Evolutionary conservation across 148 eudicot genomes (phyloP).

Genomic region (Camellia japonica): DNA sequence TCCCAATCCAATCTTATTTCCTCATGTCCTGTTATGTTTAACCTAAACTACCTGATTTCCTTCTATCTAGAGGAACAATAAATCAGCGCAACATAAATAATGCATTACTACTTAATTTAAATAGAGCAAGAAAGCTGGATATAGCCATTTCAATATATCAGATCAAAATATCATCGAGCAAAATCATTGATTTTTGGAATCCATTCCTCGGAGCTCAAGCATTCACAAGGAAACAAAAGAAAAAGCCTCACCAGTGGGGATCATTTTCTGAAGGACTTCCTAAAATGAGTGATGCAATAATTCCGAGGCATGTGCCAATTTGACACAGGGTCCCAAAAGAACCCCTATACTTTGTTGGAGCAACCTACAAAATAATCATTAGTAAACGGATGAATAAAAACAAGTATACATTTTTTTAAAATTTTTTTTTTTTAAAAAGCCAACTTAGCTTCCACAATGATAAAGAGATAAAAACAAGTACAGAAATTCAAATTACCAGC

Average conservation of each 20-base stretch:
- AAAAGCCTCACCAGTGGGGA: slow-evolving; percentile 64
- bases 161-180: not conserved
- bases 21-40: not conserved
- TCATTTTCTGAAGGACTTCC: slow-evolving; percentile 64
- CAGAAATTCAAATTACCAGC: not conserved
- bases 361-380: slow-evolving; percentile 42
- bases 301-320: slow-evolving; percentile 85
- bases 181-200: not conserved
- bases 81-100: too few species aligned
- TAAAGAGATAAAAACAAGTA: too few species aligned
- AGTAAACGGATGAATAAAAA: not conserved
- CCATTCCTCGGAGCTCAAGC: not conserved
- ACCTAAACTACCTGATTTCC: too few species aligned
- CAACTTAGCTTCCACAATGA: too few species aligned
- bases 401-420: too few species aligned
- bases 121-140: not conserved
- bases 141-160: not conserved
- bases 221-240: not conserved
- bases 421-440: too few species aligned
- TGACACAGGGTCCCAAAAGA: slow-evolving; percentile 76
- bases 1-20: not conserved
- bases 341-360: slow-evolving; percentile 84
- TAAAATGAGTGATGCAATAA: slow-evolving; percentile 62
- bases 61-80: too few species aligned
- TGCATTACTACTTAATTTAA: not conserved